Conservation (phyloP, 495 filamentous ascomycete species). For the Penicillium cataractarum region DNA sequence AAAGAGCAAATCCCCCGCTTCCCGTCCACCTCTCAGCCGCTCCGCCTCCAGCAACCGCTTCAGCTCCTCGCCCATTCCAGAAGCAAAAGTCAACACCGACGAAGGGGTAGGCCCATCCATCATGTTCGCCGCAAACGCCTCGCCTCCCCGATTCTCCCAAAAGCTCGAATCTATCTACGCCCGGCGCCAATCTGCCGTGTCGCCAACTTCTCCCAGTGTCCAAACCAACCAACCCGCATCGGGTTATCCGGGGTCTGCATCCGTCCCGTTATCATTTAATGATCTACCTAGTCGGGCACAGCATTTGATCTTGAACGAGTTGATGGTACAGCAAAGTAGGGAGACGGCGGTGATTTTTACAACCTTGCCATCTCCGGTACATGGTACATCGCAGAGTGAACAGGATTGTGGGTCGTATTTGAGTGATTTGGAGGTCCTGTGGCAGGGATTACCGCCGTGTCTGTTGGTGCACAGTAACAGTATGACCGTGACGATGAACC, state of each 20-base stretch:
- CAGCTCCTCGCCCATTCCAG: slow-evolving; percentile 73
- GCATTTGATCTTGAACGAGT: slow-evolving; percentile 83
- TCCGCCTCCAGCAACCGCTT: slow-evolving; percentile 58
- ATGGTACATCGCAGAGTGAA: slow-evolving; percentile 72
- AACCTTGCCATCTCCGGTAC: slow-evolving; percentile 75
- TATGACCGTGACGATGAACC: slow-evolving; percentile 86
- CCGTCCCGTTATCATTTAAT: slow-evolving; percentile 76
- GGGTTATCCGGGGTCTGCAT: slow-evolving; percentile 57
- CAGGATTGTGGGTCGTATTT: slow-evolving; percentile 72
- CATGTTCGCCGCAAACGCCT: slow-evolving; percentile 68
- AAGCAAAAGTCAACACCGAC: slow-evolving; percentile 62
- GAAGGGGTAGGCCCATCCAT: slow-evolving; percentile 72
- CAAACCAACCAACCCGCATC: slow-evolving; percentile 36
- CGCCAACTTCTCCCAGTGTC: slow-evolving; percentile 19
- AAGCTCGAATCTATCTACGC: slow-evolving; percentile 60
- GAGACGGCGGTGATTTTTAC: slow-evolving; percentile 85
- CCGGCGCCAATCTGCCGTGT: slow-evolving; percentile 31
- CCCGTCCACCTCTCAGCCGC: slow-evolving; percentile 37
- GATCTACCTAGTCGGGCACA: slow-evolving; percentile 81
- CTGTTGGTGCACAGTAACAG: slow-evolving; percentile 86
- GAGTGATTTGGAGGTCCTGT: slow-evolving; percentile 75
- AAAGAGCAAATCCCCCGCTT: slow-evolving; percentile 29
- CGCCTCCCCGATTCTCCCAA: slow-evolving; percentile 37
- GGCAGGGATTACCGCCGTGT: slow-evolving; percentile 67
- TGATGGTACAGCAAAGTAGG: slow-evolving; percentile 68